A percentile compares a stretch with the other conserved stretches of the same genome.
phyloP scores from a whole-genome alignment of 306 rosid genomes.

The Malus sieversii region DNA sequence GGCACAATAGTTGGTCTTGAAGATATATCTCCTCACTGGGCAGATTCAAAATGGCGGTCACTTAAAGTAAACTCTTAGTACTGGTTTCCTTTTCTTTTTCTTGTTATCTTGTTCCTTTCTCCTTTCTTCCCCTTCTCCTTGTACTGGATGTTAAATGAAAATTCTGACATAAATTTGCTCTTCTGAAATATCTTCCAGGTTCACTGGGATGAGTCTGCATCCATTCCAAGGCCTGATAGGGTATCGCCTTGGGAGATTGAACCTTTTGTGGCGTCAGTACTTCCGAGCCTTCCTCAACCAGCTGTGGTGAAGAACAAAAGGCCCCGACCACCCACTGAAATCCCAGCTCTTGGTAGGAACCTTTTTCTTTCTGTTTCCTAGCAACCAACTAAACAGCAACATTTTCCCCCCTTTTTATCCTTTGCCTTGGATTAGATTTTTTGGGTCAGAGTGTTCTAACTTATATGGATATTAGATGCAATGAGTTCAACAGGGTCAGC shows the following conservation, averaged over 20 bases:
- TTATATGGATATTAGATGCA: constrained; percentile 23
- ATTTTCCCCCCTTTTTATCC: background rate
- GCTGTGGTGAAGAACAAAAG: constrained; percentile 54
- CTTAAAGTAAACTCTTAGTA: constrained; percentile 49
- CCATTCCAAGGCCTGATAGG: constrained; percentile 76
- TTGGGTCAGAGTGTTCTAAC: background rate
- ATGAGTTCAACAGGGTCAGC: constrained; percentile 46
- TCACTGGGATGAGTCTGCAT: constrained; percentile 92
- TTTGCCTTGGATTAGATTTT: background rate
- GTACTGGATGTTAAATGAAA: background rate
- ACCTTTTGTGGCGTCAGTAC: constrained; percentile 50
- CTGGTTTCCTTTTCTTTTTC: background rate
- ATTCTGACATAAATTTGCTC: background rate
- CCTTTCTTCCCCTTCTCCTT: background rate
- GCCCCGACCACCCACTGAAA: constrained; percentile 63
- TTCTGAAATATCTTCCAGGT: constrained; percentile 43
- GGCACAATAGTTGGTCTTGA: constrained; percentile 82
- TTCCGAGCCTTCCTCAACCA: constrained; percentile 42
- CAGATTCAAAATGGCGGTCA: constrained; percentile 71
- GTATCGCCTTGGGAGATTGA: constrained; percentile 96
- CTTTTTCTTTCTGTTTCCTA: background rate
- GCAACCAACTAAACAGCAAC: background rate
- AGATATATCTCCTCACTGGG: constrained; percentile 77
- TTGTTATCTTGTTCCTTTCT: background rate
- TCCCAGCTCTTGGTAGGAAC: constrained; percentile 46